A percentile compares a stretch with the other conserved stretches of the same genome.
These are phyloP conservation scores for Fusarium illudens DNA, from an alignment of 2,329 filamentous ascomycete species.

Conservation along the genomic window DNA sequence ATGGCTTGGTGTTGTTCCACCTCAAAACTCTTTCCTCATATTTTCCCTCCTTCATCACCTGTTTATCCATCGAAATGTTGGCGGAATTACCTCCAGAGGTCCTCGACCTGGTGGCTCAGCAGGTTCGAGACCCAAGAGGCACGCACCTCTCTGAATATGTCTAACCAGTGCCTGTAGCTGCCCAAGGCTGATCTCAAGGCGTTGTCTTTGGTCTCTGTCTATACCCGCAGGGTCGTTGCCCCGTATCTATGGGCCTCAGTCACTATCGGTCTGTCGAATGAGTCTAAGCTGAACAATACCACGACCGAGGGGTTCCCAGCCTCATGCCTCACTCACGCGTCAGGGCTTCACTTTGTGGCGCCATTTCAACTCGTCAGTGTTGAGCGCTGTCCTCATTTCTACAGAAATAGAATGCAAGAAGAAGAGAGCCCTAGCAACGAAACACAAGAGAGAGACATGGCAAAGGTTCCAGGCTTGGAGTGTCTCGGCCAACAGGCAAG, in stretches of 20 bases:
- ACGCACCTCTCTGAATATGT: not conserved
- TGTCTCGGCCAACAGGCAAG: not conserved
- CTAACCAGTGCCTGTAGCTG: not conserved
- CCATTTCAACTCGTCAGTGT: not conserved
- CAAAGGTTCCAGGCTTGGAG: not conserved
- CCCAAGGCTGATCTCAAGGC: not conserved
- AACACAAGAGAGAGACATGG: no score
- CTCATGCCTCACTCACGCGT: not conserved
- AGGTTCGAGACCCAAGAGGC: not conserved
- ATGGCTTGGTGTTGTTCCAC: not conserved
- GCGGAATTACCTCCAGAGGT: not conserved
- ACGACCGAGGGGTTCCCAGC: not conserved
- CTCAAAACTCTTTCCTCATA: not conserved
- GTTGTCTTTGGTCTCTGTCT: not conserved
- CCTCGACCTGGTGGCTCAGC: not conserved
- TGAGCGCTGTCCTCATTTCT: not conserved
- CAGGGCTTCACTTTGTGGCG: not conserved
- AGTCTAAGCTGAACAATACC: not conserved
- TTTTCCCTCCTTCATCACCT: no score
- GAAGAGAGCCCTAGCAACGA: no score
- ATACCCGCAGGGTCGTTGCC: not conserved
- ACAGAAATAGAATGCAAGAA: not conserved
- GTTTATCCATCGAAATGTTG: no score
- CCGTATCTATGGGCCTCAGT: not conserved
- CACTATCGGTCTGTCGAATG: not conserved